A percentile compares a stretch with the other conserved stretches of the same genome.
These are phyloP conservation scores for Axilococcus clingmanii DNA, from an alignment of 139 green algal species.

Conservation along the genomic window DNA sequence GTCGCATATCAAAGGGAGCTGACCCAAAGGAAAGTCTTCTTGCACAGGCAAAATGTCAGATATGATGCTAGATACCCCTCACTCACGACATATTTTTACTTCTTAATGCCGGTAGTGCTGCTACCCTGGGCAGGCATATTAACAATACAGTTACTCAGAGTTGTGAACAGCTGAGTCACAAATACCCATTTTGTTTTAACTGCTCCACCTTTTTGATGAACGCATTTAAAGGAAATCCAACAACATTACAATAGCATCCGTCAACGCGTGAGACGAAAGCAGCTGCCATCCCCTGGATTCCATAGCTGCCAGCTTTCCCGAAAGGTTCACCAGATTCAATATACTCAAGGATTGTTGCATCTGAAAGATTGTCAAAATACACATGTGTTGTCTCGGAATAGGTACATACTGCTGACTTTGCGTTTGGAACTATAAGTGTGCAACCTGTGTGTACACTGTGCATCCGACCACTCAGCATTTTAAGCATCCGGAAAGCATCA, in stretches of 20 bases:
- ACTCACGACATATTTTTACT: too few species aligned
- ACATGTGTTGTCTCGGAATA: constrained; percentile 69
- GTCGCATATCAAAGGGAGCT: too few species aligned
- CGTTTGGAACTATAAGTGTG: constrained; percentile 37
- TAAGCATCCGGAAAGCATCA: constrained; percentile 61
- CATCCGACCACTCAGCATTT: constrained; percentile 39
- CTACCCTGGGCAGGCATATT: too few species aligned
- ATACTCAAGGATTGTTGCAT: constrained; percentile 60
- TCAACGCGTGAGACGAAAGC: constrained; percentile 66
- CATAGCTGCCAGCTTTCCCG: constrained; percentile 70
- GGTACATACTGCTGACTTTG: constrained; percentile 8
- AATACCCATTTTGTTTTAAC: too few species aligned
- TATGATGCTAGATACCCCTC: too few species aligned
- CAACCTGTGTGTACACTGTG: constrained; percentile 84
- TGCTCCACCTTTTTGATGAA: too few species aligned
- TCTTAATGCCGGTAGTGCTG: too few species aligned
- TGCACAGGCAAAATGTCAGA: too few species aligned
- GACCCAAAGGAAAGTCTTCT: too few species aligned
- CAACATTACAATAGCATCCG: constrained; percentile 88
- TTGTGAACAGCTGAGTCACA: too few species aligned
- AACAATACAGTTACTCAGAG: too few species aligned
- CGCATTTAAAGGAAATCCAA: constrained; percentile 81
- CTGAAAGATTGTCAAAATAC: constrained; percentile 57
- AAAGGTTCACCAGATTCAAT: constrained; percentile 64
- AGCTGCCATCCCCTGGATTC: constrained; percentile 68